These are phyloP conservation scores for Pythium utonaiense DNA, from an alignment of 352 stramenopile species.

Conservation along the genomic window DNA sequence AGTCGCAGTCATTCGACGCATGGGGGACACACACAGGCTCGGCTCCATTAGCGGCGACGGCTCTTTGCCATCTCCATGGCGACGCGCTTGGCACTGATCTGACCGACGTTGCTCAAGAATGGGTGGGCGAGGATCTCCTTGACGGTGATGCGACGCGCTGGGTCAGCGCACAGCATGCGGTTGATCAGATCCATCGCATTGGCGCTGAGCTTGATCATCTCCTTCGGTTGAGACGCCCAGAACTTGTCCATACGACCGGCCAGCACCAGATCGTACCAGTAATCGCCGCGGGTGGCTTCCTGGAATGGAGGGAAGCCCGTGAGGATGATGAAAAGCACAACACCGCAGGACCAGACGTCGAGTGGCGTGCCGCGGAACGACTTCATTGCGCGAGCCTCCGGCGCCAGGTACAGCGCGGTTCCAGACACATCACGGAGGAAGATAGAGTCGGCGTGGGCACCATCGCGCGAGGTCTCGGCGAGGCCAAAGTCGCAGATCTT, in stretches of 20 bases:
- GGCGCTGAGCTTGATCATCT: slow-evolving; percentile 34
- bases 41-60: slow-evolving; percentile 4
- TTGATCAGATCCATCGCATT: slow-evolving; percentile 74
- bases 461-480: slow-evolving; percentile 27
- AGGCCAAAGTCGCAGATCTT: slow-evolving; percentile 95
- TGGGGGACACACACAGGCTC: not conserved
- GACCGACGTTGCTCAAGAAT: slow-evolving; percentile 47
- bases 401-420: slow-evolving; percentile 88
- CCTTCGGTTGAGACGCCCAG: slow-evolving; percentile 46
- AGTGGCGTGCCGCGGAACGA: slow-evolving; percentile 72
- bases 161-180: slow-evolving; percentile 54
- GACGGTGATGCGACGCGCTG: slow-evolving; percentile 57
- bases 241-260: slow-evolving; percentile 48
- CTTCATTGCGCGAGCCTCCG: slow-evolving; percentile 60
- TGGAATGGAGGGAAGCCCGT: slow-evolving; percentile 88
- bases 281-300: slow-evolving; percentile 60
- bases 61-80: slow-evolving; percentile 39
- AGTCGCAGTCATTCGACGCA: not conserved
- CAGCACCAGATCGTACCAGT: slow-evolving; percentile 69
- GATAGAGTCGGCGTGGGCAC: slow-evolving; percentile 28
- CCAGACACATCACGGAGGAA: slow-evolving; percentile 66
- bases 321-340: slow-evolving; percentile 91
- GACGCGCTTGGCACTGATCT: slow-evolving; percentile 34
- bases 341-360: slow-evolving; percentile 87
- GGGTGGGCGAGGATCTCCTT: slow-evolving; percentile 51